phyloP scores from a whole-genome alignment of 768 basidiomycete genomes.

The Mycena amicta region DNA sequence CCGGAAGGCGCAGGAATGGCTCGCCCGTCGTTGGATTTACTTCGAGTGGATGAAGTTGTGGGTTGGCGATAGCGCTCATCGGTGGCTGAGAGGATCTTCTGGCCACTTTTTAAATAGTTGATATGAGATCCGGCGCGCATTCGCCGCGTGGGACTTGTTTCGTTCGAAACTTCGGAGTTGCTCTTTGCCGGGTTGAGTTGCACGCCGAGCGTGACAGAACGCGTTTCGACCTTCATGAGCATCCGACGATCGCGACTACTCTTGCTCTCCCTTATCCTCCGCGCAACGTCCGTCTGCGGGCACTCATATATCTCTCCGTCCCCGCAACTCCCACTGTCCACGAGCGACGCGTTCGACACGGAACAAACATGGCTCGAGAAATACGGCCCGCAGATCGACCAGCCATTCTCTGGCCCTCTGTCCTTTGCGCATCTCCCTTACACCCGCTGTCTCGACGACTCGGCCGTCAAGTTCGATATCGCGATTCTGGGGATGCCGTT shows the following conservation, averaged over 20 bases:
- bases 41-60: background rate
- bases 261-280: background rate
- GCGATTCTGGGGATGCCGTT: constrained; percentile 83
- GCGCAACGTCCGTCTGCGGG: background rate
- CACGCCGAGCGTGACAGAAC: background rate
- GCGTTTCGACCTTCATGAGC: background rate
- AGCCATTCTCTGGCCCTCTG: constrained; percentile 76
- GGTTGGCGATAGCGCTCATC: no score
- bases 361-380: constrained; percentile 66
- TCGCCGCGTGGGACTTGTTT: no score
- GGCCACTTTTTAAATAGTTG: no score
- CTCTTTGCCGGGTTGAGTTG: background rate
- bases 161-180: no score
- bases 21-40: background rate
- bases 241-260: background rate
- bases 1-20: background rate
- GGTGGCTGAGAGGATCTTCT: no score
- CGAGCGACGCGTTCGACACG: constrained; percentile 4
- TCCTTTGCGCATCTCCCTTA: constrained; percentile 86
- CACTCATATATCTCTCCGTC: background rate
- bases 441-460: constrained; percentile 66
- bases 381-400: constrained; percentile 76
- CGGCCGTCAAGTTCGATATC: constrained; percentile 61
- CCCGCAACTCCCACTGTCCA: constrained; percentile 14
- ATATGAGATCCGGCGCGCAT: no score